Base-by-base conservation (phyloP, 371 early-diverging fungal genomes). In the Basidiobolus meristosporus region DNA sequence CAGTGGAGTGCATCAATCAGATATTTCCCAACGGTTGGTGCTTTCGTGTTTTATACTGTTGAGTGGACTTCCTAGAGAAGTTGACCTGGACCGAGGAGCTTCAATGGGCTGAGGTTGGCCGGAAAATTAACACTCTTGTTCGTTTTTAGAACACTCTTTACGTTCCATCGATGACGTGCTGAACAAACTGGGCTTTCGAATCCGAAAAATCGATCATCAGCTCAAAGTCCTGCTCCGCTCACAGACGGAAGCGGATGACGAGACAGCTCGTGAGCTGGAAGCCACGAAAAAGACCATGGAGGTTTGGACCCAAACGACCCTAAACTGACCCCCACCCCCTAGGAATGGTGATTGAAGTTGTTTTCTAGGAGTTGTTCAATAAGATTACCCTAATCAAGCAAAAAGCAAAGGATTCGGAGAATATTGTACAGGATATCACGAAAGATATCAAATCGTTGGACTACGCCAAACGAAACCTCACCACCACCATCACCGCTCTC, bases 371-470 rank as follows among this genome's bases (percentile, higher is more conserved):
- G 39, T 54, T 95, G 37, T 81, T 78, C 59, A 62, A 67, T 15
- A 63, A 73, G 26, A 82, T 92, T 18, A 73, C 76, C 44, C 70
- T 68, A 40, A 91, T 96, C 50, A 79, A 82, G 42, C 57, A 61
- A 31, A 86, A 86, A 53, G 87, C 90, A 17, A 56, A 73, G 0
- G 72, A 77, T 35, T 80, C 91, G 0, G 91, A 92, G 45, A 60
- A 70, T 3, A 80, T 77, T 72, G 93, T 93, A 0, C 75, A 78
- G 35, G 90, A 90, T 39, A 92, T 96, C 34, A 93, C 97, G 7
- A 72, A 77, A 44, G 97, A 96, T 44, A 91, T 96, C 44, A 90
- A 88, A 54, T 68, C 80, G 2, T 60, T 96, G 15, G 97, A 96
- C 56, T 77, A 72, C 46, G 88, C 91, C 34, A 96, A 96, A 50